Percentiles rank a stretch among this genome's conserved stretches.
phyloP scores from a whole-genome alignment of 2,329 filamentous ascomycete genomes.

The Myriosclerotinia curreyana region DNA sequence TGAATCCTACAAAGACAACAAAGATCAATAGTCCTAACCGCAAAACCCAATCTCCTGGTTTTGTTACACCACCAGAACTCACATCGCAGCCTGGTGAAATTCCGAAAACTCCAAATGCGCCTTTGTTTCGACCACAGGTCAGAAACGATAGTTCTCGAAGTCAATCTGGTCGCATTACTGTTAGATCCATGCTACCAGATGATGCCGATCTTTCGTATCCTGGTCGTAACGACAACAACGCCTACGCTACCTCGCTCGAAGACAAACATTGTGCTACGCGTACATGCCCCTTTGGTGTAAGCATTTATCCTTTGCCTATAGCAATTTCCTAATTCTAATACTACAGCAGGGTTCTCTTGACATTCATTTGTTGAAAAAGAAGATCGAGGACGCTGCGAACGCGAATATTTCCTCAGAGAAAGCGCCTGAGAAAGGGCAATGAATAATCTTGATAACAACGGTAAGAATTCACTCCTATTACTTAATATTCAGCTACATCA shows the following conservation, averaged over 20 bases:
- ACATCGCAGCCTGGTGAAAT: neutral
- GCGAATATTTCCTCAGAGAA: neutral
- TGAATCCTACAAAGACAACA: fast-evolving
- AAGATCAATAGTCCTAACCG: too few species aligned
- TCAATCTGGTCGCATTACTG: too few species aligned
- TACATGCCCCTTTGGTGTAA: neutral
- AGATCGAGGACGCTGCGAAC: neutral
- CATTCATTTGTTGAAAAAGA: neutral
- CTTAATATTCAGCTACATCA: neutral
- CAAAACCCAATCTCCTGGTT: too few species aligned
- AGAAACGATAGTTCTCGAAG: too few species aligned
- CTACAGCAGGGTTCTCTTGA: neutral
- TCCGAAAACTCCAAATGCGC: too few species aligned
- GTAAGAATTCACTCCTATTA: neutral
- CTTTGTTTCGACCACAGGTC: neutral
- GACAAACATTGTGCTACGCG: neutral
- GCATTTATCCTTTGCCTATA: neutral
- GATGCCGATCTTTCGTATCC: too few species aligned
- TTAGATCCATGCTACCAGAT: too few species aligned
- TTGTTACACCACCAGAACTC: neutral
- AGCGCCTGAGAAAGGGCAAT: too few species aligned
- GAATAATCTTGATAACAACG: neutral
- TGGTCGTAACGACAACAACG: too few species aligned
- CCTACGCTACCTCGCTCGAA: neutral
- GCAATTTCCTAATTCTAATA: neutral